Evolutionary conservation across 2,329 filamentous ascomycete species (phyloP).

Genomic region (Volutella citrinella): DNA sequence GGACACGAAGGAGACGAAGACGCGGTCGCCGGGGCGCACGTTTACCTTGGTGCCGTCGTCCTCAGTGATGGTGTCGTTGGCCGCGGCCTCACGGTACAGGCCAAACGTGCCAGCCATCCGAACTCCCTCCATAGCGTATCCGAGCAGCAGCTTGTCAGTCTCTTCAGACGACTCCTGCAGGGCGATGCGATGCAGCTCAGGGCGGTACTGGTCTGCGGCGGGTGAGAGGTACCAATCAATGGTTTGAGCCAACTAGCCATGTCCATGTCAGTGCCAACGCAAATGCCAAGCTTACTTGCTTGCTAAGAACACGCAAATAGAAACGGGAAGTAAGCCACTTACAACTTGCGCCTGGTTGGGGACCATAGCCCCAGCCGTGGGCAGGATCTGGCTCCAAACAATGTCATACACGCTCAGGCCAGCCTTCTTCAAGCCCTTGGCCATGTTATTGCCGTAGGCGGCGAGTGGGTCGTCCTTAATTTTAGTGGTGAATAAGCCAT

Average conservation of each 20-base stretch:
- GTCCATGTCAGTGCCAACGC: no score
- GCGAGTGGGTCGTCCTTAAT: constrained; percentile 54
- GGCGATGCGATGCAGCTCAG: constrained; percentile 60
- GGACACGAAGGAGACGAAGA: constrained; percentile 60
- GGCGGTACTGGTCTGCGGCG: constrained; percentile 52
- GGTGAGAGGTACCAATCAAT: constrained; percentile 69
- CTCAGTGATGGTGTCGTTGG: constrained; percentile 43
- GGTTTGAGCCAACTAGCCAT: constrained; percentile 69
- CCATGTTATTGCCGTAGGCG: constrained; percentile 62
- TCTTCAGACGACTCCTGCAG: constrained; percentile 51
- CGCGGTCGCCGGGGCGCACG: constrained; percentile 54
- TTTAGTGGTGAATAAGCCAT: constrained; percentile 49
- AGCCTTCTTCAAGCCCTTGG: constrained; percentile 61
- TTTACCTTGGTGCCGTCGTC: constrained; percentile 50
- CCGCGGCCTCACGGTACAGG: constrained; percentile 55
- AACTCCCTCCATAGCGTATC: constrained; percentile 70
- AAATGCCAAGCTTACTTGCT: no score
- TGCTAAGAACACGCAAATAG: no score
- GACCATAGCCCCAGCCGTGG: constrained; percentile 63
- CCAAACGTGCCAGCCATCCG: constrained; percentile 64
- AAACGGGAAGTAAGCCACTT: no score
- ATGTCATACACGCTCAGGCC: constrained; percentile 64
- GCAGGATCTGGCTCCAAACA: constrained; percentile 68
- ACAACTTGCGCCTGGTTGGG: constrained; percentile 69
- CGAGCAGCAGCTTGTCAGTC: constrained; percentile 61